Conservation (phyloP, 352 stramenopile species). For the Pythium aphanidermatum region DNA sequence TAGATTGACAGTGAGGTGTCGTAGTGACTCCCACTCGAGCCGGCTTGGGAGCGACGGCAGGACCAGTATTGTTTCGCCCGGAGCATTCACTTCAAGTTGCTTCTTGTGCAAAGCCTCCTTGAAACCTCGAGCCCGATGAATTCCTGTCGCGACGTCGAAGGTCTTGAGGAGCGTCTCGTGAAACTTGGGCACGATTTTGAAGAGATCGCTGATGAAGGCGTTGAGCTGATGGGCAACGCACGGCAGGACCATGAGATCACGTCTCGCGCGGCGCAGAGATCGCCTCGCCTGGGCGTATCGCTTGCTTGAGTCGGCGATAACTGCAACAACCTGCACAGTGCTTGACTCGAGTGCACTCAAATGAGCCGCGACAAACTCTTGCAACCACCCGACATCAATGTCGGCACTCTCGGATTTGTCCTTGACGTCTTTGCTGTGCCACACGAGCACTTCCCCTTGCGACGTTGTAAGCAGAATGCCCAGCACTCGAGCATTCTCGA, state of each 20-base stretch:
- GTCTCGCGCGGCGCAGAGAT: neutral
- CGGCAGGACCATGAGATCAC: constrained; percentile 19
- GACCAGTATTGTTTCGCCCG: neutral
- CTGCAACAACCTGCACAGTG: constrained; percentile 5
- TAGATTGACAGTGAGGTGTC: constrained; percentile 4
- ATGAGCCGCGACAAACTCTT: neutral
- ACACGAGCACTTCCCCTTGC: constrained; percentile 9
- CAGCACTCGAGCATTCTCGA: neutral
- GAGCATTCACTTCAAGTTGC: no score
- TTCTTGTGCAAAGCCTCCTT: no score
- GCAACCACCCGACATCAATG: neutral
- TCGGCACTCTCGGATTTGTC: neutral
- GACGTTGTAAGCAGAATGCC: constrained; percentile 13
- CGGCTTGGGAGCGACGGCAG: neutral
- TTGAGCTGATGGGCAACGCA: constrained; percentile 16
- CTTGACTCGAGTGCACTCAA: constrained; percentile 1
- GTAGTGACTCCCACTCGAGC: constrained; percentile 13
- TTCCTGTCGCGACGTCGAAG: neutral
- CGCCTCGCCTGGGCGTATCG: constrained; percentile 1
- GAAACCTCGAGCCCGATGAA: neutral
- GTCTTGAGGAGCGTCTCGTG: neutral
- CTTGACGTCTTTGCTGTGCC: neutral
- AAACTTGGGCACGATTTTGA: constrained; percentile 9
- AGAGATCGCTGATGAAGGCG: constrained; percentile 11
- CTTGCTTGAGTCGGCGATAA: constrained; percentile 11